Conservation (phyloP, 2,329 filamentous ascomycete species). For the Fusarium napiforme region DNA sequence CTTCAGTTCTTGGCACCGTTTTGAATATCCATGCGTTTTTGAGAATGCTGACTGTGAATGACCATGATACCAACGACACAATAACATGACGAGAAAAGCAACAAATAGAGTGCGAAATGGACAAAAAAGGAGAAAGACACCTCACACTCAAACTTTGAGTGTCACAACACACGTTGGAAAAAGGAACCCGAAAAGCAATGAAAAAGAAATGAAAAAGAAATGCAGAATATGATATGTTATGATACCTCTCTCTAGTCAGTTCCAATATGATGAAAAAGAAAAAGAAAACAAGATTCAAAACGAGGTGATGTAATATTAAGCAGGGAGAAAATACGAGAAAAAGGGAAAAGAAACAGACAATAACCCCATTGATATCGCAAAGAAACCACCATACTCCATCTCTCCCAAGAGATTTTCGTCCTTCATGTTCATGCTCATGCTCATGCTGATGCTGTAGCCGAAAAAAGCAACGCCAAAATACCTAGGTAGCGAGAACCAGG, state of each 20-base stretch:
- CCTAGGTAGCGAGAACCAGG: constrained; percentile 1
- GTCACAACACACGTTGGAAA: not conserved
- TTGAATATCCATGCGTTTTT: constrained; percentile 6
- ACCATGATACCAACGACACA: not conserved
- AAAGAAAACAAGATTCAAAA: not conserved
- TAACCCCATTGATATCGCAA: constrained; percentile 31
- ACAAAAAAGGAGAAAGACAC: not conserved
- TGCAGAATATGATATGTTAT: constrained; percentile 12
- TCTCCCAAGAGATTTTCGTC: constrained; percentile 7
- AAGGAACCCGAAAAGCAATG: not conserved
- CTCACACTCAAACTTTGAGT: not conserved
- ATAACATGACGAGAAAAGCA: constrained; percentile 2
- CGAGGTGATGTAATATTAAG: not conserved
- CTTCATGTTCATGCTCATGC: constrained; percentile 4
- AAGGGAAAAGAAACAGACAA: not conserved
- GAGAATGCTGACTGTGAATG: constrained; percentile 30
- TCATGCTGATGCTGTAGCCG: not conserved
- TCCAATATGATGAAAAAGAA: not conserved
- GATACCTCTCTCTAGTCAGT: constrained; percentile 5
- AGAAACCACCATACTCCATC: constrained; percentile 28
- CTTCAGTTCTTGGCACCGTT: not conserved
- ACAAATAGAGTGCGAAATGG: constrained; percentile 1
- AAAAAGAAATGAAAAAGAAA: not conserved
- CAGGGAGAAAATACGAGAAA: not conserved
- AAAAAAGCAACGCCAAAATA: constrained; percentile 9